These are phyloP conservation scores for Coemansia sp. DNA, from an alignment of 192 early-diverging fungal species.

Conservation along the genomic window DNA sequence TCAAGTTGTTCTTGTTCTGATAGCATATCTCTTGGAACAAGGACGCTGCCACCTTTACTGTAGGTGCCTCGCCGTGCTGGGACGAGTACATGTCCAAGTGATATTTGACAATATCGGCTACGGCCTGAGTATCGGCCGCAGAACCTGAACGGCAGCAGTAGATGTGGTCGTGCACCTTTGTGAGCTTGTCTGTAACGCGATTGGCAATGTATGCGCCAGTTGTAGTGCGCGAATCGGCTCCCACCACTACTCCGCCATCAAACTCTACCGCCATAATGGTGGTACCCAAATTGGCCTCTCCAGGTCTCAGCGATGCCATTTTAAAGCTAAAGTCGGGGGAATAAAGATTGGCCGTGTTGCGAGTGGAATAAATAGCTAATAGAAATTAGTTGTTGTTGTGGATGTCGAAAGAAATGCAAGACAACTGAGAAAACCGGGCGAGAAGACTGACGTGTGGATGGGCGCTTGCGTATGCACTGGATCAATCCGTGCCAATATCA, in stretches of 20 bases:
- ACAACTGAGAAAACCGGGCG: neutral
- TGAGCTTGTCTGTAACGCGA: constrained; percentile 98
- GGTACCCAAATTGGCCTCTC: constrained; percentile 95
- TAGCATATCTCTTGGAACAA: constrained; percentile 96
- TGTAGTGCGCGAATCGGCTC: constrained; percentile 96
- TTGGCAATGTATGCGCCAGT: constrained; percentile 96
- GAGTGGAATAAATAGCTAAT: neutral
- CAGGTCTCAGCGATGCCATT: constrained; percentile 75
- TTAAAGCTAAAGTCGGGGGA: neutral
- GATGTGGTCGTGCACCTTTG: constrained; percentile 90
- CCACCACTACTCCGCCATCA: constrained; percentile 90
- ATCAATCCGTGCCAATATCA: neutral
- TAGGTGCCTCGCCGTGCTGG: constrained; percentile 80
- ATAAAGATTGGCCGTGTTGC: constrained; percentile 1
- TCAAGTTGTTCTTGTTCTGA: constrained; percentile 84
- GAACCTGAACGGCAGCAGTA: constrained; percentile 98
- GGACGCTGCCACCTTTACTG: constrained; percentile 82
- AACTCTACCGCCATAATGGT: constrained; percentile 96
- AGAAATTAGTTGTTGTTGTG: neutral
- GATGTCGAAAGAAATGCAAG: neutral
- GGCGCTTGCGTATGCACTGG: constrained; percentile 13
- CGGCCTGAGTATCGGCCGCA: constrained; percentile 98
- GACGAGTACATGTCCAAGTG: constrained; percentile 92
- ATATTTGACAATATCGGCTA: constrained; percentile 97
- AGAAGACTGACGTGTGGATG: neutral